Percentiles rank a stretch among this genome's conserved stretches.
Evolutionary conservation across 2,329 filamentous ascomycete genomes (phyloP).

Genomic region (Byssochlamys sp.): DNA sequence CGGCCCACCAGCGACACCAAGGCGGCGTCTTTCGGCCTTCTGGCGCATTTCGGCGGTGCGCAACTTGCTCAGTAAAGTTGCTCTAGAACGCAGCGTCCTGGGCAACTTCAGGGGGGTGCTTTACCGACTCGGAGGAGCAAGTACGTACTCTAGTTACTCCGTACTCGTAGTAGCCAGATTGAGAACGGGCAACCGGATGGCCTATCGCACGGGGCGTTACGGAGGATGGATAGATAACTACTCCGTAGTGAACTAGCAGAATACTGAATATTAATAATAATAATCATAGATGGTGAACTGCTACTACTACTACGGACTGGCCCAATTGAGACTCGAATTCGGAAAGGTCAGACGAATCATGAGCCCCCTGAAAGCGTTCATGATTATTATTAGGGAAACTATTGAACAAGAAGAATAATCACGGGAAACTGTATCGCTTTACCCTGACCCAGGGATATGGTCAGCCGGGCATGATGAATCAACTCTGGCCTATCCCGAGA

Average conservation of each 20-base stretch:
- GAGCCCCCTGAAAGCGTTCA: background rate
- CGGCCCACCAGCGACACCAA: background rate
- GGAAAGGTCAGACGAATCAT: background rate
- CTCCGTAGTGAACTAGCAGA: too few relatives aligned
- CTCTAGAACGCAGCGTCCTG: background rate
- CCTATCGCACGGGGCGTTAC: background rate
- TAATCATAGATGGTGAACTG: background rate
- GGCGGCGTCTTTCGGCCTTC: background rate
- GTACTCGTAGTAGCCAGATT: background rate
- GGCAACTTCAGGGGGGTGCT: background rate
- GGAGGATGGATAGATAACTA: background rate
- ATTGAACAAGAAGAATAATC: background rate
- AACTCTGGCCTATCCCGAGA: background rate
- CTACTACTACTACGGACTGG: background rate
- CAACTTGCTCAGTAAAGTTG: background rate
- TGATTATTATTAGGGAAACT: background rate
- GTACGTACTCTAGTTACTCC: background rate
- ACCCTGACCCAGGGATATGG: background rate
- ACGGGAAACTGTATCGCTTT: background rate
- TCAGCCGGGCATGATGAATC: background rate
- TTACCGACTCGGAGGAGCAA: background rate
- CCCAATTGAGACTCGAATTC: background rate
- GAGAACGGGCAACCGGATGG: background rate
- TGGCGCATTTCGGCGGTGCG: background rate
- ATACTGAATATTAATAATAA: background rate